Base-by-base conservation (phyloP, 1,284 basidiomycete species). In the Moniliella sp. region DNA sequence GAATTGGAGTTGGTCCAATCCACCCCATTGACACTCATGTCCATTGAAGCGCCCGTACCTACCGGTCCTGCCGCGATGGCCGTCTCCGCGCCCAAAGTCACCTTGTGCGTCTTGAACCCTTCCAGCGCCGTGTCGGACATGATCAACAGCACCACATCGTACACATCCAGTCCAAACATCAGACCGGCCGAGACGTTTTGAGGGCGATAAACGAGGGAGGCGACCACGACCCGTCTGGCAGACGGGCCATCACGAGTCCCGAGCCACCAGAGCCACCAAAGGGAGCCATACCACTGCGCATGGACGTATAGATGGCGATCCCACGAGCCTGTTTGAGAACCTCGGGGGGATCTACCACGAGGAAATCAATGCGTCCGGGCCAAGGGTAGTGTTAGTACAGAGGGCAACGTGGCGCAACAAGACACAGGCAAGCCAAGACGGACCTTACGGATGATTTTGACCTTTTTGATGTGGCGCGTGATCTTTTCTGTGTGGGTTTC, bases 221-320 rank as follows among this genome's bases (percentile, higher is more conserved):
- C 30, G 78, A 84, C 88, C 88, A 94, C 13, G 79, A 84, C 40
- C 88, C 91, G 57, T 94, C 86, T 3, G 80, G 78, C 21, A 94
- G 71, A 11, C 91, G 75, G 7, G 88, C 80, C 49, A 94, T 78
- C 57, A 97, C 84, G 37, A 97, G 64, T 5, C 88, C 88, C 0
- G 79, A 83, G 21, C 88, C 88, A 1, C 81, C 83, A 63, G 86
- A 88, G 32, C 83, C 88, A 5, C 80, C 84, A 69, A 91, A 91
- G n/a, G n/a, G n/a, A 35, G 91, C 74, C 65, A 93, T 91, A 1
- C 86, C 84, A 4, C 30, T 60, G 48, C 69, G 69, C 60, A 93
- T 65, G 16, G 94, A 81, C 46, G 83, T 82, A 69, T 94, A 94
- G 40, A 94, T 70, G 16, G 88, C 88, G 35, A 97, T 74, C 34